Evolutionary conservation across 1,139 yeast species (phyloP), one percentile per base, ranked within the genome.

Genomic region (Saccharomyces hybrid): DNA sequence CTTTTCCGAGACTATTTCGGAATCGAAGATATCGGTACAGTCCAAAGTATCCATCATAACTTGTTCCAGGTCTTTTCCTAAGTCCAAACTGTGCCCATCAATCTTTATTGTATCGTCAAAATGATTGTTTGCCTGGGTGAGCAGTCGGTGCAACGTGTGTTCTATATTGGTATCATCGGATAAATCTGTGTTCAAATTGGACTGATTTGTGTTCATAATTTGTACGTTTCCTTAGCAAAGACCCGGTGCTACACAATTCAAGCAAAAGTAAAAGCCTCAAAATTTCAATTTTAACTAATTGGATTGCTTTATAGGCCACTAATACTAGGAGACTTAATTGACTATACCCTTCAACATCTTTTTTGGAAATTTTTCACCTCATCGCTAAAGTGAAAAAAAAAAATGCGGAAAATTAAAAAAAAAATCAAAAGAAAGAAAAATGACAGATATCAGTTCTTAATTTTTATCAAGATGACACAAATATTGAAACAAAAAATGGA

Each of bases 81-180:
- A 46, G n/a, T 56, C 60, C 31, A 54, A 56, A 27, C 51, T 34
- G 11, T 42, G 47, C 13, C 32, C 26, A 11, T 47, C 48, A 49
- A 28, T 26, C 27, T 26, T 42, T 14, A 20, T n/a, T 25, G 51
- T 27, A 32, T 42, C 28, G n/a, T 41, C 51, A 29, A 54, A 54
- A 47, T 51, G 52, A 28, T 50, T 50, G 49, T 57, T 53, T 32
- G 59, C 59, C 47, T 56, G 59, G 2, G 64, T 57, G 34, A 63
- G 56, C 44, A 63, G 50, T 42, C 57, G 56, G 50, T 61, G 64
- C 46, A 63, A 52, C 20, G 64, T 58, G 41, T 56, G 53, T 38
- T 63, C 66, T 34, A 61, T 48, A 14, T 59, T 59, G 38, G 53
- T 50, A 46, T 56, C 56, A 23, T 55, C 57, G 44, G 44, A 38